Percentiles rank a stretch among this genome's conserved stretches.
phyloP scores from a whole-genome alignment of 495 filamentous ascomycete genomes.

The Lepidopterella palustris region DNA sequence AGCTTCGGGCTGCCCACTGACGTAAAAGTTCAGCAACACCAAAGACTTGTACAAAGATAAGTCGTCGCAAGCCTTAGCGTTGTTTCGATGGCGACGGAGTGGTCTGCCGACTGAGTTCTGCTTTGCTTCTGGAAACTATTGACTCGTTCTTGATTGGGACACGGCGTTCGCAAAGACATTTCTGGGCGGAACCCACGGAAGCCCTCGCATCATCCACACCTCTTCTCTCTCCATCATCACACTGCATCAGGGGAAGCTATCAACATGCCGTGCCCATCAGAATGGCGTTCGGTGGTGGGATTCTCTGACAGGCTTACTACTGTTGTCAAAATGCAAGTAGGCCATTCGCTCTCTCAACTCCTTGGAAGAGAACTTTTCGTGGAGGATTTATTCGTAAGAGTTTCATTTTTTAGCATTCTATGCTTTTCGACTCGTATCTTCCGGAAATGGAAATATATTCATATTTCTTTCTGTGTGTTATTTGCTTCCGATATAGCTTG shows the following conservation, averaged over 20 bases:
- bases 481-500: neutral
- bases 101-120: neutral
- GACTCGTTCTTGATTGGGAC: neutral
- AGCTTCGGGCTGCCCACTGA: constrained; percentile 7
- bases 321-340: constrained; percentile 42
- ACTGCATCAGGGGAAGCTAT: neutral
- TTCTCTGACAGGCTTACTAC: constrained; percentile 48
- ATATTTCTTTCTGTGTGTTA: constrained; percentile 2
- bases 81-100: neutral
- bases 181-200: constrained; percentile 2
- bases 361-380: neutral
- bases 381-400: neutral
- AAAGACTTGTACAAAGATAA: neutral
- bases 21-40: constrained; percentile 2
- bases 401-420: neutral
- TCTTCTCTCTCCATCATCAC: neutral
- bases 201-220: neutral
- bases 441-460: neutral
- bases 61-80: neutral
- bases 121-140: neutral
- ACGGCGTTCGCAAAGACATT: neutral
- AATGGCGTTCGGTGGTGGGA: constrained; percentile 40
- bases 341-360: neutral
- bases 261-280: constrained; percentile 6
- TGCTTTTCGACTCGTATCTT: neutral